Percentiles rank a stretch among this genome's conserved stretches.
Conservation (phyloP, 257 asterid genomes). For the Coffea eugenioides region DNA sequence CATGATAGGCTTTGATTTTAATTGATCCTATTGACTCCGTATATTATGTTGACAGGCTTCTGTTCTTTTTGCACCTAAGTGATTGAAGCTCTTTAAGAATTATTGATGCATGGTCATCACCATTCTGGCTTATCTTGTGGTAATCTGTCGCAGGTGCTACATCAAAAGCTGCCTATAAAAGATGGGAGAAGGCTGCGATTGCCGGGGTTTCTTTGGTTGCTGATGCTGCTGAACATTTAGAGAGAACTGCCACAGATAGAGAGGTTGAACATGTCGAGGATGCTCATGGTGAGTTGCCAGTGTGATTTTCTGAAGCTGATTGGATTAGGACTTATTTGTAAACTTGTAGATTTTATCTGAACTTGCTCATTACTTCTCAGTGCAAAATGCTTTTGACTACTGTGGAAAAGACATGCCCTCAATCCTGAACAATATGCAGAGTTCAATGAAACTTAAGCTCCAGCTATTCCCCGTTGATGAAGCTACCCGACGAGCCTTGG, state of each 20-base stretch:
- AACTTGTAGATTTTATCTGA: slow-evolving; percentile 17
- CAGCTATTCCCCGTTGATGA: slow-evolving; percentile 96
- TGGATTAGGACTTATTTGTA: background rate
- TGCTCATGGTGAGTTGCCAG: slow-evolving; percentile 47
- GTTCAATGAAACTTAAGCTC: slow-evolving; percentile 74
- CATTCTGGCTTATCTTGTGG: slow-evolving; percentile 14
- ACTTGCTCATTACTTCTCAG: slow-evolving; percentile 38
- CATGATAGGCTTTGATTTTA: background rate
- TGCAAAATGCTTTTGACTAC: slow-evolving; percentile 45
- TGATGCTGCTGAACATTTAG: slow-evolving; percentile 99
- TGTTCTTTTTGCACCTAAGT: background rate
- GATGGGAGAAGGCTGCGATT: slow-evolving; percentile 99
- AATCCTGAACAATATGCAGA: slow-evolving; percentile 39
- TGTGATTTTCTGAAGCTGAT: background rate
- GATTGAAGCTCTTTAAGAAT: background rate
- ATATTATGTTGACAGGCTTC: background rate
- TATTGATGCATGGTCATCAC: background rate
- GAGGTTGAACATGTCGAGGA: slow-evolving; percentile 53
- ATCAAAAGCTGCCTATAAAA: slow-evolving; percentile 83
- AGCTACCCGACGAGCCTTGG: slow-evolving; percentile 77
- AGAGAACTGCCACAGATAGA: slow-evolving; percentile 65
- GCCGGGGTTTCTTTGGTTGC: slow-evolving; percentile 99
- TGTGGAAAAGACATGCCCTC: slow-evolving; percentile 46
- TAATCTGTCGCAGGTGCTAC: slow-evolving; percentile 45
- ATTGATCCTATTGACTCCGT: background rate